A percentile compares a stretch with the other conserved stretches of the same genome.
These are phyloP conservation scores for Hypomyces perniciosus DNA, from an alignment of 2,329 filamentous ascomycete species.

Conservation along the genomic window DNA sequence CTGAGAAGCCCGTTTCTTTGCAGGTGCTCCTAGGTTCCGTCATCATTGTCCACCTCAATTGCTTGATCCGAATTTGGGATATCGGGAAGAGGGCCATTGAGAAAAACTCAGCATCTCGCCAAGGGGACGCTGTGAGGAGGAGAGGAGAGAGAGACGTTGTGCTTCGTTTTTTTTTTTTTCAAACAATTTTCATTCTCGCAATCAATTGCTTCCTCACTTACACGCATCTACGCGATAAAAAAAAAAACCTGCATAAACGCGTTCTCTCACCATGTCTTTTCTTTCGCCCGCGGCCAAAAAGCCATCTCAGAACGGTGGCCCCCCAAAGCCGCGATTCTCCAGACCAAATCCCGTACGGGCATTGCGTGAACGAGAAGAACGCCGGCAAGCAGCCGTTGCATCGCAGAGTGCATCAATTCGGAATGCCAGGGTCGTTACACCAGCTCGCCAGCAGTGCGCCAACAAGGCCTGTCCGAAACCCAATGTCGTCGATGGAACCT, in stretches of 20 bases:
- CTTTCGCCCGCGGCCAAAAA: constrained; percentile 30
- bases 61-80: background rate
- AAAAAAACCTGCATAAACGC: background rate
- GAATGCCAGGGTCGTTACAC: constrained; percentile 27
- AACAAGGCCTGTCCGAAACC: constrained; percentile 57
- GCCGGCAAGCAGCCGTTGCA: constrained; percentile 32
- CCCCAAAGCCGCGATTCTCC: constrained; percentile 36
- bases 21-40: background rate
- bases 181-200: background rate
- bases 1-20: background rate
- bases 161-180: background rate
- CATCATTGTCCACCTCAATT: background rate
- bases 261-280: constrained; percentile 36
- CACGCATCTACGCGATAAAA: background rate
- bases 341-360: constrained; percentile 44
- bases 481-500: constrained; percentile 61
- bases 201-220: constrained; percentile 9
- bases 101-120: background rate
- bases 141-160: background rate
- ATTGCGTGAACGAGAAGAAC: constrained; percentile 46
- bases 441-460: constrained; percentile 43
- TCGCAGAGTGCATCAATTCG: constrained; percentile 24
- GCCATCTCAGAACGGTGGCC: constrained; percentile 20
- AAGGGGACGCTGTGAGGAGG: background rate
- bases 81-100: background rate